Evolutionary conservation across 164 flowering plant species (phyloP).

Genomic region (Liquidambar formosana): DNA sequence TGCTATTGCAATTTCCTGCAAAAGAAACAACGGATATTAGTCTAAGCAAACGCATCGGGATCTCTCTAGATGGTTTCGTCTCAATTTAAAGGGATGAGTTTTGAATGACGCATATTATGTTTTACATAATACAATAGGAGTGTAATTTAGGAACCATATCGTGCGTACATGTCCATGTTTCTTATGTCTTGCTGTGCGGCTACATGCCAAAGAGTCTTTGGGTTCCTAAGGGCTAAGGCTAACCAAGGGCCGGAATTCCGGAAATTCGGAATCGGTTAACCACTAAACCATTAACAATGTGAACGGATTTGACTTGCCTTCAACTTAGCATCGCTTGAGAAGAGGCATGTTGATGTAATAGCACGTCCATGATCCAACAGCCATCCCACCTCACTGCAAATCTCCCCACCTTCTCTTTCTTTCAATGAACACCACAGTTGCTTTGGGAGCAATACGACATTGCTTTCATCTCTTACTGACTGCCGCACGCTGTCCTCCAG

Average conservation of each 20-base stretch:
- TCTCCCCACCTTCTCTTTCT: slow-evolving; percentile 45
- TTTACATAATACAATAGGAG: background rate
- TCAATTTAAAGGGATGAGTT: background rate
- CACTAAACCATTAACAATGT: background rate
- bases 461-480: slow-evolving; percentile 44
- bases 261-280: too few relatives aligned
- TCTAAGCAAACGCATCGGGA: background rate
- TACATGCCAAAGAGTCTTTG: too few relatives aligned
- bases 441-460: slow-evolving; percentile 66
- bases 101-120: background rate
- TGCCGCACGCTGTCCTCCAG: slow-evolving; percentile 29
- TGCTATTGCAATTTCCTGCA: slow-evolving; percentile 57
- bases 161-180: background rate
- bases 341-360: slow-evolving; percentile 67
- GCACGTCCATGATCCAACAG: slow-evolving; percentile 54
- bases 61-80: background rate
- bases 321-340: slow-evolving; percentile 47
- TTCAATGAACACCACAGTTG: slow-evolving; percentile 79
- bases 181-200: too few relatives aligned
- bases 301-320: slow-evolving; percentile 70
- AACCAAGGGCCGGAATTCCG: too few relatives aligned
- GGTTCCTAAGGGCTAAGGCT: too few relatives aligned
- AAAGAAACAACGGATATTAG: background rate
- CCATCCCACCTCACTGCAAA: slow-evolving; percentile 78
- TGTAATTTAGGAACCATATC: background rate